Conservation (phyloP, 306 rosid genomes). For the Alnus rubra region DNA sequence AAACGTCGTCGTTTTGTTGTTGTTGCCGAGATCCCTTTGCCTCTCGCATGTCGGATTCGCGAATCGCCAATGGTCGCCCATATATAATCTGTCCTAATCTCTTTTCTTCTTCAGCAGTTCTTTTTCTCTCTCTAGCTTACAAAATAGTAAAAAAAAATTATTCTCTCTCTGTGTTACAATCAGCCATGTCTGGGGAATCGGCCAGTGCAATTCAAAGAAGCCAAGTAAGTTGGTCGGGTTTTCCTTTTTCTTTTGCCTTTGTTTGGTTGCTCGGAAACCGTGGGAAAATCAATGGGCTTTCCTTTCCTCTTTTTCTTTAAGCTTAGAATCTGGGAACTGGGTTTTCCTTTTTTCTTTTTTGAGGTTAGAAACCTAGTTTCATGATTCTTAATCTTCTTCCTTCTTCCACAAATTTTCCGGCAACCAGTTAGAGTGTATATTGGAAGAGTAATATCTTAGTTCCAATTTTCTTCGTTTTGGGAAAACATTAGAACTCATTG, state of each 20-base stretch:
- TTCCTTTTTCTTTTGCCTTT: neutral
- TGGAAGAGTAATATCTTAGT: neutral
- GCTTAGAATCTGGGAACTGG: conserved; percentile 22
- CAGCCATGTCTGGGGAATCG: conserved; percentile 85
- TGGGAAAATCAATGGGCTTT: neutral
- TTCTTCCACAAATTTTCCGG: neutral
- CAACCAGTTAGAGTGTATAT: neutral
- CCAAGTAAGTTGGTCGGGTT: conserved; percentile 58
- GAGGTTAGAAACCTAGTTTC: neutral
- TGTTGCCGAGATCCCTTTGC: neutral
- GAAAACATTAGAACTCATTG: neutral
- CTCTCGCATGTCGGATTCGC: neutral
- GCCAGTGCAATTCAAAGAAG: conserved; percentile 67
- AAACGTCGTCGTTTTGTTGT: neutral
- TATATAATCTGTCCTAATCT: neutral
- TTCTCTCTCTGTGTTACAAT: conserved; percentile 9
- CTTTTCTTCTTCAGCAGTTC: neutral
- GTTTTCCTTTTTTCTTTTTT: neutral
- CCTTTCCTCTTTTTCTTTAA: too few species aligned
- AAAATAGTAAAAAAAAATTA: neutral
- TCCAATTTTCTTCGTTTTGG: neutral
- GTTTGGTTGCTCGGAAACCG: conserved; percentile 2
- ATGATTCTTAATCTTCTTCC: neutral
- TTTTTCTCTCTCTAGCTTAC: neutral
- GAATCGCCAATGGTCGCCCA: neutral